Base-by-base conservation (phyloP, 805 yeast genomes). In the Metschnikowia vanudenii region DNA sequence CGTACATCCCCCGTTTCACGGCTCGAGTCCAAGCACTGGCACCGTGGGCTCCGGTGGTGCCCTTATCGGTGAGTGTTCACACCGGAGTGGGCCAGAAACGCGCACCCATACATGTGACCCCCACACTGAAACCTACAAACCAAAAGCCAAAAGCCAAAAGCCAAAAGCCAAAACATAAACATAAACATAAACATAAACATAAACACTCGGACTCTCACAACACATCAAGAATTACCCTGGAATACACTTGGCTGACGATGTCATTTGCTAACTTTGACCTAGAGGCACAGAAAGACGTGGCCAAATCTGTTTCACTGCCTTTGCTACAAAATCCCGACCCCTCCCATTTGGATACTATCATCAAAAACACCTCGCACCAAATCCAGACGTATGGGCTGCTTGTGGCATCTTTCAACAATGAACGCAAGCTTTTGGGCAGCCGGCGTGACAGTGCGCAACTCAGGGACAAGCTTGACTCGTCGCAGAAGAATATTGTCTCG, bases 211-310 rank as follows among this genome's bases (percentile, higher is more conserved):
- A n/a, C n/a, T n/a, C n/a, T n/a, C n/a, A n/a, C n/a, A n/a, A n/a
- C n/a, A n/a, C n/a, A n/a, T n/a, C n/a, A n/a, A n/a, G n/a, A n/a
- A n/a, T n/a, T n/a, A n/a, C n/a, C n/a, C n/a, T n/a, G n/a, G n/a
- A n/a, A n/a, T n/a, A n/a, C n/a, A n/a, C n/a, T n/a, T n/a, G n/a
- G n/a, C n/a, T n/a, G n/a, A n/a, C n/a, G n/a, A 78, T 78, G 83
- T 78, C 83, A 12, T 78, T 78, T 67, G 82, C 82, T 34, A 75
- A 76, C 45, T 67, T 65, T 49, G 81, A 78, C 56, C 43, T 71
- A 11, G 82, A 78, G 56, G 77, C 82, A 1, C 81, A 78, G 51
- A 66, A 55, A 33, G 51, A 58, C 35, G 11, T 35, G 11, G 26
- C 12, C 16, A 20, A 30, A 12, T 4, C 32, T 6, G 22, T 11